Evolutionary conservation across 2,329 filamentous ascomycete species (phyloP).

Genomic region (Juglanconis juglandina): DNA sequence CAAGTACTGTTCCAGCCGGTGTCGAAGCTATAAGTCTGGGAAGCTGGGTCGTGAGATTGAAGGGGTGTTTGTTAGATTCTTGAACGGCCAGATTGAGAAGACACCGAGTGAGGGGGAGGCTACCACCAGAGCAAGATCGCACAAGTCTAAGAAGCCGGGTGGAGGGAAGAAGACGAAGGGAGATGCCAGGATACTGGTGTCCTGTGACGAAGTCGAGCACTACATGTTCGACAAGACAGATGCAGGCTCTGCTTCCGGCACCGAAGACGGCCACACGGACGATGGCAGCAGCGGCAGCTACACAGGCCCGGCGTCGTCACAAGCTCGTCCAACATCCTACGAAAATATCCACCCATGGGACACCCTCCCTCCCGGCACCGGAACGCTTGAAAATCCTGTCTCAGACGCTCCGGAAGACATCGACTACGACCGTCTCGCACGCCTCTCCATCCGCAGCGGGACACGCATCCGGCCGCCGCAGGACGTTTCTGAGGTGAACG

Average conservation of each 20-base stretch:
- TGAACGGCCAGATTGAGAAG: conserved; percentile 22
- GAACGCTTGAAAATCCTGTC: background rate
- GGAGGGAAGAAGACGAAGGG: conserved; percentile 42
- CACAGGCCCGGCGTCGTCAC: background rate
- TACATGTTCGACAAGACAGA: conserved; percentile 44
- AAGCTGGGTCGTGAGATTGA: conserved; percentile 51
- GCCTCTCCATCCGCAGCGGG: conserved; percentile 35
- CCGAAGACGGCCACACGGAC: conserved; percentile 34
- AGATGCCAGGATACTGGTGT: conserved; percentile 46
- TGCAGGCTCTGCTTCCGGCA: conserved; percentile 38
- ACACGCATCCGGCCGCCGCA: conserved; percentile 35
- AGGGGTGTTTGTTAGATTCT: conserved; percentile 39
- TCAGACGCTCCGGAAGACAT: background rate
- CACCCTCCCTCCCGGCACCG: background rate
- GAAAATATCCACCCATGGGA: conserved; percentile 2
- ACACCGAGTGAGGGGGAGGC: background rate
- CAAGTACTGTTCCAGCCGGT: conserved; percentile 58
- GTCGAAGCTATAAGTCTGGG: conserved; percentile 48
- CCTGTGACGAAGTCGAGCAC: conserved; percentile 47
- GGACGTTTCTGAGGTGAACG: conserved; percentile 48
- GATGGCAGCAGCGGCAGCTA: background rate
- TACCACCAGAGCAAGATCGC: background rate
- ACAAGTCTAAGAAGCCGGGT: conserved; percentile 18
- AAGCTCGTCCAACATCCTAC: background rate
- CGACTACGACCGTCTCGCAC: conserved; percentile 25